Evolutionary conservation across 352 stramenopile genomes (phyloP), one percentile per base, ranked within the genome.

Genomic region (Nothophytophthora sp.): DNA sequence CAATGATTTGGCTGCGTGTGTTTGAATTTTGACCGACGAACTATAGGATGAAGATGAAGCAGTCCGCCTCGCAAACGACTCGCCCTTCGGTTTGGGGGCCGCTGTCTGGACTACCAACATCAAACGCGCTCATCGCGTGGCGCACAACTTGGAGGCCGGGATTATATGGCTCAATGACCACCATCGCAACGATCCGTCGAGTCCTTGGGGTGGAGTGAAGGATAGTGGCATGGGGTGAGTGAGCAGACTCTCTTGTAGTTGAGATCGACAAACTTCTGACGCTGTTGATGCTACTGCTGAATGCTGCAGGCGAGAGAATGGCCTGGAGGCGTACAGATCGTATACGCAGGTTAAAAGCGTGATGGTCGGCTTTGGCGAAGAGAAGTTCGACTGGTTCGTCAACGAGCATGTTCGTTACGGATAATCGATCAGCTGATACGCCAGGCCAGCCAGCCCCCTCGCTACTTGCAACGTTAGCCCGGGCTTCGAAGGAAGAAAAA

Each of bases 111-210:
- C 89, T 2, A 69, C 67, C 34, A 74, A 97, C 53, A 57, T 96
- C 37, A 74, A 70, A 22, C 67, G 88, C 35, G 79, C 75, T n/a
- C 89, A 96, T 51, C 67, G 81, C 30, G 76, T 98, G 40, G 71
- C 87, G n/a, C 63, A 93, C 36, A 54, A 55, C 11, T 60, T 98
- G 24, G 80, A 98, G 43, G 76, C 75, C 39, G 92, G 92, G 22
- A 95, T 98, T 30, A 83, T 97, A 38, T 95, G 90, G 62, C 66
- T 98, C 1, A 98, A 97, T 55, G 89, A 96, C 38, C 81, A 77
- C 41, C 71, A 80, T 29, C 71, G 71, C 18, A 82, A 82, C 40
- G 71, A 80, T 35, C 69, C 71, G 24, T 82, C 71, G 18, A 80
- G 69, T 39, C 72, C 76, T 5, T 92, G 88, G 66, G 81, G 81